Conservation (phyloP, 1,284 basidiomycete species). For the Microbotryum violaceum region DNA sequence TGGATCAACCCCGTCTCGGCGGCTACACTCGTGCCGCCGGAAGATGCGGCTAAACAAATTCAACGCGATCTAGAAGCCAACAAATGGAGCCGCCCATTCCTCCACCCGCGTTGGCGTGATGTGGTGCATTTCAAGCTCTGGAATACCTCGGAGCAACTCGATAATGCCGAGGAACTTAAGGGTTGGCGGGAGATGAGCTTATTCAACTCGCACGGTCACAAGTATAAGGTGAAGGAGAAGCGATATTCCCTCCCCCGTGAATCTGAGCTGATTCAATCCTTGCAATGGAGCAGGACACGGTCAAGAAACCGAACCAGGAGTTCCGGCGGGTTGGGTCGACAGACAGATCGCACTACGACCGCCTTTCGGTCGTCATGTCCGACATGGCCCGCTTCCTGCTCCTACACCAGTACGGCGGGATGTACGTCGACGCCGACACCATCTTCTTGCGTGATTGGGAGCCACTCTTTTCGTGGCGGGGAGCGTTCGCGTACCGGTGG, state of each 20-base stretch:
- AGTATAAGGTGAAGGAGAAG: slow-evolving; percentile 41
- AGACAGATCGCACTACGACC: slow-evolving; percentile 58
- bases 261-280: neutral
- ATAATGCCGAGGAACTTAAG: slow-evolving; percentile 64
- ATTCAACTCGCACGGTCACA: slow-evolving; percentile 66
- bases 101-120: slow-evolving; percentile 67
- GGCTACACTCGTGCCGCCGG: slow-evolving; percentile 56
- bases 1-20: slow-evolving; percentile 71
- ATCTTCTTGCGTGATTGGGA: slow-evolving; percentile 83
- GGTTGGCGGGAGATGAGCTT: slow-evolving; percentile 61
- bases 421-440: slow-evolving; percentile 77
- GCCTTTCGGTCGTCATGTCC: slow-evolving; percentile 69
- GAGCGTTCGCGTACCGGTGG: slow-evolving; percentile 79
- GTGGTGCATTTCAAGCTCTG: slow-evolving; percentile 76
- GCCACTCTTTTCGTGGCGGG: slow-evolving; percentile 76
- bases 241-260: neutral
- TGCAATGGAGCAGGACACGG: neutral
- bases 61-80: slow-evolving; percentile 59
- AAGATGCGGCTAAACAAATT: slow-evolving; percentile 58
- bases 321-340: slow-evolving; percentile 53
- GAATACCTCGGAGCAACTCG: slow-evolving; percentile 80
- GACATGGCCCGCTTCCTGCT: slow-evolving; percentile 78
- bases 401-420: slow-evolving; percentile 72
- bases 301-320: neutral
- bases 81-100: slow-evolving; percentile 74